Evolutionary conservation across 768 basidiomycete genomes (phyloP).

Genomic region (Boletus fagicola): DNA sequence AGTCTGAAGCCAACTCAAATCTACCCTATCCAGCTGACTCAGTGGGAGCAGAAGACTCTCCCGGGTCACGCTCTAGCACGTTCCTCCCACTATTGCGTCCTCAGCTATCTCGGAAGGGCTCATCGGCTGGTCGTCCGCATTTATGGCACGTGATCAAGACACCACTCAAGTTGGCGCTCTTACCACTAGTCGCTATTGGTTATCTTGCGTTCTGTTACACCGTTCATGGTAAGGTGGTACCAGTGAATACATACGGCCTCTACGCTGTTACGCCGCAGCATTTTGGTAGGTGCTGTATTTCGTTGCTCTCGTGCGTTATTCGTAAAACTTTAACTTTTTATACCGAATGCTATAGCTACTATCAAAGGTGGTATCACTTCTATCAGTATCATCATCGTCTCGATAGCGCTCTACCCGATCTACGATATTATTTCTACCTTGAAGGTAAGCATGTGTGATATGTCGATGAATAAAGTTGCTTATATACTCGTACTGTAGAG

Average conservation of each 20-base stretch:
- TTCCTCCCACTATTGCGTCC: slow-evolving; percentile 7
- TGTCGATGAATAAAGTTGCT: neutral
- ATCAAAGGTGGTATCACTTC: slow-evolving; percentile 31
- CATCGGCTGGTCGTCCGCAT: neutral
- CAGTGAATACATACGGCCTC: slow-evolving; percentile 26
- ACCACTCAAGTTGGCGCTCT: slow-evolving; percentile 17
- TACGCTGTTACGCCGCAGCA: slow-evolving; percentile 20
- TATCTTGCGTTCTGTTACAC: slow-evolving; percentile 32
- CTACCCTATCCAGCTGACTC: neutral
- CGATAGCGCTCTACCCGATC: slow-evolving; percentile 29
- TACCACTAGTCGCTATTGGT: slow-evolving; percentile 28
- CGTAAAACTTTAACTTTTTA: neutral
- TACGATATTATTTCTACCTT: slow-evolving; percentile 15
- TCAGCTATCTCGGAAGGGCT: neutral
- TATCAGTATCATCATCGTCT: slow-evolving; percentile 29
- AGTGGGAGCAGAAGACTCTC: neutral
- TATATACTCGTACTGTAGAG: slow-evolving; percentile 9
- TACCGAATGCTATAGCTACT: slow-evolving; percentile 11
- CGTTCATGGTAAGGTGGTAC: slow-evolving; percentile 22
- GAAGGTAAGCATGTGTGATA: slow-evolving; percentile 8
- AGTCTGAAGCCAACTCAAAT: neutral
- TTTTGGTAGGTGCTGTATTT: slow-evolving; percentile 13
- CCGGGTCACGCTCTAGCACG: slow-evolving; percentile 1
- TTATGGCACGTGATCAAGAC: slow-evolving; percentile 12
- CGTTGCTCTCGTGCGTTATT: neutral